Percentiles rank a stretch among this genome's conserved stretches.
Evolutionary conservation across 139 green algal species (phyloP).

Genomic region (Chlorella sp.): DNA sequence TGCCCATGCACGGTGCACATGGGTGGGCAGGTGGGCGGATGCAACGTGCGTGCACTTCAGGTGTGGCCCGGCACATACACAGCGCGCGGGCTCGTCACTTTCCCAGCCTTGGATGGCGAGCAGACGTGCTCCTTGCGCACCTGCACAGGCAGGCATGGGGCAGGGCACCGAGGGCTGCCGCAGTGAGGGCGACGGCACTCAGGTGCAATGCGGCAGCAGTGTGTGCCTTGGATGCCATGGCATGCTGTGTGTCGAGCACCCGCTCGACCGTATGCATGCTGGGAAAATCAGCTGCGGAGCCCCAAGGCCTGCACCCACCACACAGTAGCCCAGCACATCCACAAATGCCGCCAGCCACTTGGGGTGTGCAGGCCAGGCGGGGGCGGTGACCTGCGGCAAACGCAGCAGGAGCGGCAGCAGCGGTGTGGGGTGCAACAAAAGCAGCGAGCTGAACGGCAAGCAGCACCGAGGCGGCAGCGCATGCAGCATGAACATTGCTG

Average conservation of each 20-base stretch:
- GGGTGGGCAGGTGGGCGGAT: too few species aligned
- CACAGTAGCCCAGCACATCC: slow-evolving; percentile 30
- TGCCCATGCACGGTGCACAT: too few species aligned
- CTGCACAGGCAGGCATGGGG: not conserved
- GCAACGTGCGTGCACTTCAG: not conserved
- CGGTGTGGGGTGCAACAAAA: not conserved
- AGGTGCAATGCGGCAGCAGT: not conserved
- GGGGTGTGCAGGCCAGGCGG: slow-evolving; percentile 43
- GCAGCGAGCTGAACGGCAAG: too few species aligned
- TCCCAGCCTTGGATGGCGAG: not conserved
- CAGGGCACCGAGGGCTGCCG: too few species aligned
- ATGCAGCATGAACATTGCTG: too few species aligned
- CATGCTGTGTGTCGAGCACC: not conserved
- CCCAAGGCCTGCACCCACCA: not conserved
- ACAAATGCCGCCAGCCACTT: slow-evolving; percentile 33
- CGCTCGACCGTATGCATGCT: too few species aligned
- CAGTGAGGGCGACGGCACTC: too few species aligned
- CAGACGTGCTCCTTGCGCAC: not conserved
- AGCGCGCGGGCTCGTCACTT: not conserved
- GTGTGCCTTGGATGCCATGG: not conserved
- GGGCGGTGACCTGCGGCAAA: slow-evolving; percentile 16
- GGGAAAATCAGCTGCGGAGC: too few species aligned
- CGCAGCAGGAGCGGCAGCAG: not conserved
- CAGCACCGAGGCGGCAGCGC: too few species aligned
- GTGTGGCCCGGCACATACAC: not conserved